Base-by-base conservation (phyloP, 2,329 filamentous ascomycete genomes). In the Cercospora sp. region DNA sequence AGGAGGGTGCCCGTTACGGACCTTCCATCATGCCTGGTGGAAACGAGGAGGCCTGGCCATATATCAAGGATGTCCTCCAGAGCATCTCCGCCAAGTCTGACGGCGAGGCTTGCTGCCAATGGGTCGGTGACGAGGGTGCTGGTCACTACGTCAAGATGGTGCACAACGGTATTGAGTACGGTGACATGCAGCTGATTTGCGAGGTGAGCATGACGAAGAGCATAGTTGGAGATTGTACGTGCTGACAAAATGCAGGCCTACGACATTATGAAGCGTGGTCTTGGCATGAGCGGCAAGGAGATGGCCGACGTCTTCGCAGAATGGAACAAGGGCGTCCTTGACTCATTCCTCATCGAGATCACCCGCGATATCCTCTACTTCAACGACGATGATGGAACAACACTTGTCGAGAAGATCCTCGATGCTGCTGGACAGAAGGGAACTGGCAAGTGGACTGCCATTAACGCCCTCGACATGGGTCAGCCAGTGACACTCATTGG, bases 131-230 rank as follows among this genome's bases (percentile, higher is more conserved):
- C 84, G 93, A 98, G 83, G 95, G 95, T 89, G 92, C 95, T 84
- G 95, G 95, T 77, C 95, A 99, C 90, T 99, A 97, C 87, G 94
- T 99, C 87, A 99, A 99, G 92, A 99, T 99, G 95, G 95, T 99
- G 72, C 95, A 99, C 91, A 99, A 99, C 85, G 95, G 95, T 88
- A 99, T 99, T 78, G 95, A 99, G 86, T 99, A 99, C 82, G 95
- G 95, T 89, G 95, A 99, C 86, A 99, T 99, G 95, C 95, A 99
- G 87, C 88, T 99, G 79, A 99, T 99, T 82, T 96, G 91, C 84
- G 95, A 99, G 90, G 94, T 97, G 84, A 77, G 88, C 63, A 64
- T 48, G 10, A 28, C 48, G 31, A 9, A 60, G 36, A 55, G 16
- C 10, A 48, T 20, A 36, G 10, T 18, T 28, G 23, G 57, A 20